Conservation (phyloP, 352 stramenopile species). For the Globisporangium emineosum region DNA sequence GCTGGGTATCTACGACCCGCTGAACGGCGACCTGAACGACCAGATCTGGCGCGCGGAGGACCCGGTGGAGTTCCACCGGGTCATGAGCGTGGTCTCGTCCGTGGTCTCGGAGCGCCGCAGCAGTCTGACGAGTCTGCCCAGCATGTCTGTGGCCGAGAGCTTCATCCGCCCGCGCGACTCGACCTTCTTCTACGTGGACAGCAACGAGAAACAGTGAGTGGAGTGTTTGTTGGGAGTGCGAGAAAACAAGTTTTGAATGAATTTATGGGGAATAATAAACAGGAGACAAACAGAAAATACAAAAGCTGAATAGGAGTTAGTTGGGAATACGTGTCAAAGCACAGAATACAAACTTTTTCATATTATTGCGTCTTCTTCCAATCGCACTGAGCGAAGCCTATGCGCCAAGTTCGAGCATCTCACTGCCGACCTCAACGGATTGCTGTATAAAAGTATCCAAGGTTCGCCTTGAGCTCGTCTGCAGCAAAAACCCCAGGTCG, state of each 20-base stretch:
- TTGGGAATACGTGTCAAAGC: too few relatives aligned
- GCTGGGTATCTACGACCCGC: constrained; percentile 75
- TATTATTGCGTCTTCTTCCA: too few relatives aligned
- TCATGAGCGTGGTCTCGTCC: constrained; percentile 73
- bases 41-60: constrained; percentile 64
- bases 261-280: neutral
- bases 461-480: too few relatives aligned
- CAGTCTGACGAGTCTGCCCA: constrained; percentile 36
- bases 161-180: constrained; percentile 57
- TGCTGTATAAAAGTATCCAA: too few relatives aligned
- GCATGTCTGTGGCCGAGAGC: constrained; percentile 29
- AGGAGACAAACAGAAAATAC: neutral
- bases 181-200: constrained; percentile 71
- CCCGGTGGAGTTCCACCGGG: constrained; percentile 60
- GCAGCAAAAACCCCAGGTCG: too few relatives aligned
- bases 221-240: neutral
- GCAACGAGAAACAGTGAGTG: neutral
- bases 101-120: constrained; percentile 53
- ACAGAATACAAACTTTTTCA: too few relatives aligned
- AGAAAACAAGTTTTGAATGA: constrained; percentile 4
- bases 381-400: too few relatives aligned
- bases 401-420: too few relatives aligned
- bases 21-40: constrained; percentile 73
- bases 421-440: too few relatives aligned
- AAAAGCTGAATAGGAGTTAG: too few relatives aligned